phyloP scores from a whole-genome alignment of 306 rosid species.

The Vicia faba region DNA sequence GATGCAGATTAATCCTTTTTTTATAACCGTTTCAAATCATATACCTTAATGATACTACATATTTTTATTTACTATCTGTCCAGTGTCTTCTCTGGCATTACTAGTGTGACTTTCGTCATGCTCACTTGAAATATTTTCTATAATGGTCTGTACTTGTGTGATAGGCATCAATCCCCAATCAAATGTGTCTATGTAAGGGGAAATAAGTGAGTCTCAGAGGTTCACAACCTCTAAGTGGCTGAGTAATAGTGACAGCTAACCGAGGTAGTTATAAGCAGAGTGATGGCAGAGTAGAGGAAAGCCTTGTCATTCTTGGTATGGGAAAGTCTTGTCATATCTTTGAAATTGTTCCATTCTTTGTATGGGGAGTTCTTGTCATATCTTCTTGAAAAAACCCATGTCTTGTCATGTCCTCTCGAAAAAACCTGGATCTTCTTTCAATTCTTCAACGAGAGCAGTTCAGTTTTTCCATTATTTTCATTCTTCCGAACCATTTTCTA shows the following conservation, averaged over 20 bases:
- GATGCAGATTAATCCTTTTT: not conserved
- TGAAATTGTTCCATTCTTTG: not conserved
- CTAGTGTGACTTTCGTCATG: not conserved
- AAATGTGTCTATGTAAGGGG: not conserved
- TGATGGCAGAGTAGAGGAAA: not conserved
- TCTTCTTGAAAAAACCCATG: not conserved
- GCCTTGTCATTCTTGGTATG: not conserved
- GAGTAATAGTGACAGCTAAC: constrained; percentile 7
- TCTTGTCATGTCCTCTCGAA: not conserved
- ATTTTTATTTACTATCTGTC: constrained; percentile 3
- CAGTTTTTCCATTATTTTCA: not conserved
- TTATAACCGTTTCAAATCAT: constrained; percentile 11
- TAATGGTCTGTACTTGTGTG: constrained; percentile 7
- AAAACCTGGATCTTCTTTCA: not conserved
- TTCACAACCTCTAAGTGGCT: not conserved
- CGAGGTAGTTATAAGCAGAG: not conserved
- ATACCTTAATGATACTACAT: constrained; percentile 18
- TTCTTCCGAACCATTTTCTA: not conserved
- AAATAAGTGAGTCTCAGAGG: not conserved
- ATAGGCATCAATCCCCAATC: not conserved
- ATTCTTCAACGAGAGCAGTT: not conserved
- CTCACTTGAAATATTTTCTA: constrained; percentile 19
- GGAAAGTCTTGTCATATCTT: not conserved
- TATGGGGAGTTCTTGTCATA: not conserved
- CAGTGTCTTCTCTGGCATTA: constrained; percentile 11